Base-by-base conservation (phyloP, 495 filamentous ascomycete species). In the Letharia columbiana region DNA sequence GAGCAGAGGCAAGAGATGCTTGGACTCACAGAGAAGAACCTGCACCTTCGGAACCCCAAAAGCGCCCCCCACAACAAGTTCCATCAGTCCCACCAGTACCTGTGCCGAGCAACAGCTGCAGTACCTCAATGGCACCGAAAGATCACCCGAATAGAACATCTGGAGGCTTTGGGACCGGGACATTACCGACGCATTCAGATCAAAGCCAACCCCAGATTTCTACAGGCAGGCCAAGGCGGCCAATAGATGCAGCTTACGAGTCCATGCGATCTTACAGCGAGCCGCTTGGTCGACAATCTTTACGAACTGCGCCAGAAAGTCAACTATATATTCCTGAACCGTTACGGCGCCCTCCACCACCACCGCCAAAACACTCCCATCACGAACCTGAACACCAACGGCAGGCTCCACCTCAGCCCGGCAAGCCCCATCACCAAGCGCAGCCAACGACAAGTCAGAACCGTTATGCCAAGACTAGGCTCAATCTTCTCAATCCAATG, bases 401-500 rank as follows among this genome's bases (percentile, higher is more conserved):
- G 54, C 68, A 44, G 5, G 62, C 65, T 42, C 63, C 65, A 28
- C 65, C 63, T 60, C 66, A 68, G 33, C 65, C 70, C 12, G 23
- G 44, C 44, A 61, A 44, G 45, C 0, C 35, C 20, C 8, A 20
- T 41, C 44, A 40, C 12, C 71, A 70, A 49, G n/a, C 33, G 45
- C 57, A 28, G 20, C 20, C 62, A 41, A 35, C 59, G 54, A 50
- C 40, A 40, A 63, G 28, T 50, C 69, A 68, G n/a, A 68, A 65
- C 33, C 63, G 60, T 28, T 54, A 68, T 62, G 78, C 82, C 20
- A 89, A 86, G 72, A 79, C 82, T 15, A 86, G 84, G 78, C 80
- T 89, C 33, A 84, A 87, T 72, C 80, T 89, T 3, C 75, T 86
- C 49, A 91, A 91, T 72, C 88, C 85, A 12, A 86, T 87, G 77